Evolutionary conservation across 1,284 basidiomycete genomes (phyloP).

Genomic region (Retiboletus flavoniger): DNA sequence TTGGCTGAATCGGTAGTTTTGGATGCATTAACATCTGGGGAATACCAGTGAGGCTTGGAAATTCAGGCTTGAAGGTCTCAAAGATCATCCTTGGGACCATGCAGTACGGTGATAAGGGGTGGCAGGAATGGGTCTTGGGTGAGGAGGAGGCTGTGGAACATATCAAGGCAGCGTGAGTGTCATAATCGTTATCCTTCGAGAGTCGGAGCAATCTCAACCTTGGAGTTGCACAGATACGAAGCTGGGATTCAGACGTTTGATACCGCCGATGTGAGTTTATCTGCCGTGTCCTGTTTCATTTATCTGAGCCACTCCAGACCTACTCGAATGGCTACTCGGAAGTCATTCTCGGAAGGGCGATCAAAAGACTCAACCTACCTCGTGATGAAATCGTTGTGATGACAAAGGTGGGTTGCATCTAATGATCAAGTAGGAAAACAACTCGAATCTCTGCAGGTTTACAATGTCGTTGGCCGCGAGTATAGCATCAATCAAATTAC

Average conservation of each 20-base stretch:
- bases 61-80: constrained; percentile 52
- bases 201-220: constrained; percentile 1
- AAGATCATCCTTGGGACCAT: constrained; percentile 48
- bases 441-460: constrained; percentile 32
- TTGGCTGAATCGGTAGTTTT: neutral
- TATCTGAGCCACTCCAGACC: constrained; percentile 33
- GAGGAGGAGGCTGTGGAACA: constrained; percentile 59
- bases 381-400: constrained; percentile 76
- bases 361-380: constrained; percentile 69
- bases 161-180: constrained; percentile 52
- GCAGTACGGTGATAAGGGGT: constrained; percentile 48
- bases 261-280: constrained; percentile 49
- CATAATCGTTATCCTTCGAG: neutral
- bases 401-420: constrained; percentile 55
- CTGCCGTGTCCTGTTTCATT: neutral
- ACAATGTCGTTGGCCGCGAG: constrained; percentile 37
- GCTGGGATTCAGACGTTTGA: constrained; percentile 71
- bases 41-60: constrained; percentile 45
- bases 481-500: constrained; percentile 17
- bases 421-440: neutral
- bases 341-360: constrained; percentile 73
- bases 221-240: constrained; percentile 43
- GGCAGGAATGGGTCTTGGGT: constrained; percentile 55
- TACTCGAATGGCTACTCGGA: constrained; percentile 78
- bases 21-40: neutral